Conservation (phyloP, 495 filamentous ascomycete species). For the Cenococcum geophilum region DNA sequence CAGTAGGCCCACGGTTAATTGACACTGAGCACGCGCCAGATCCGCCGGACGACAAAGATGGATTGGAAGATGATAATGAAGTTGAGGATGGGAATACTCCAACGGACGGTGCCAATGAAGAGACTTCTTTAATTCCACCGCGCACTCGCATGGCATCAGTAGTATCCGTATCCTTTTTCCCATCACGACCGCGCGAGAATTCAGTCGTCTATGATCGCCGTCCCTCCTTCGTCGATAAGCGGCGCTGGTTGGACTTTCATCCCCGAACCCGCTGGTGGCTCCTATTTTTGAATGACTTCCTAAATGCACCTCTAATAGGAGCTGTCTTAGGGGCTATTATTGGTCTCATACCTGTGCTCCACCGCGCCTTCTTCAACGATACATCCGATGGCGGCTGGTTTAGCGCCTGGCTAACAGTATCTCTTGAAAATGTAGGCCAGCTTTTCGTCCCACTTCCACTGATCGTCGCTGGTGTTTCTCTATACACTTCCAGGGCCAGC, state of each 20-base stretch:
- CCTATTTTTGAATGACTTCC: constrained; percentile 46
- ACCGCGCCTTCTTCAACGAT: constrained; percentile 56
- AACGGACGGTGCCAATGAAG: constrained; percentile 37
- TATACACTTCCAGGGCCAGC: constrained; percentile 48
- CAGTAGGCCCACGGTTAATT: constrained; percentile 54
- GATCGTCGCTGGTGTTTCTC: constrained; percentile 58
- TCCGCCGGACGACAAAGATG: constrained; percentile 27
- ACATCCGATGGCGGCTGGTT: constrained; percentile 58
- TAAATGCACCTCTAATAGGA: constrained; percentile 58
- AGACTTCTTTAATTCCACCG: constrained; percentile 38
- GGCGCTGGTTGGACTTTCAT: constrained; percentile 38
- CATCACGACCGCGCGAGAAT: constrained; percentile 10
- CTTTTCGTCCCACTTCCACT: constrained; percentile 64
- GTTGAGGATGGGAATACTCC: constrained; percentile 27
- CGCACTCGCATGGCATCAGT: constrained; percentile 11
- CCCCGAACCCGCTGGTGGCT: constrained; percentile 37
- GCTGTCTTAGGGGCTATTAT: constrained; percentile 53
- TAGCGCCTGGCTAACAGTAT: constrained; percentile 60
- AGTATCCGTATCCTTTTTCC: constrained; percentile 23
- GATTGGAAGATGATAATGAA: constrained; percentile 30
- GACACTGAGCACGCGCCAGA: constrained; percentile 40
- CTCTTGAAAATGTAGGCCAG: constrained; percentile 54
- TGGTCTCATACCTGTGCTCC: constrained; percentile 54
- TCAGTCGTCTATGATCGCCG: constrained; percentile 9
- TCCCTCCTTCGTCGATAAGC: constrained; percentile 14